Percentiles rank a stretch among this genome's conserved stretches.
phyloP scores from a whole-genome alignment of 2,329 filamentous ascomycete genomes.

The Colletotrichum magnum region DNA sequence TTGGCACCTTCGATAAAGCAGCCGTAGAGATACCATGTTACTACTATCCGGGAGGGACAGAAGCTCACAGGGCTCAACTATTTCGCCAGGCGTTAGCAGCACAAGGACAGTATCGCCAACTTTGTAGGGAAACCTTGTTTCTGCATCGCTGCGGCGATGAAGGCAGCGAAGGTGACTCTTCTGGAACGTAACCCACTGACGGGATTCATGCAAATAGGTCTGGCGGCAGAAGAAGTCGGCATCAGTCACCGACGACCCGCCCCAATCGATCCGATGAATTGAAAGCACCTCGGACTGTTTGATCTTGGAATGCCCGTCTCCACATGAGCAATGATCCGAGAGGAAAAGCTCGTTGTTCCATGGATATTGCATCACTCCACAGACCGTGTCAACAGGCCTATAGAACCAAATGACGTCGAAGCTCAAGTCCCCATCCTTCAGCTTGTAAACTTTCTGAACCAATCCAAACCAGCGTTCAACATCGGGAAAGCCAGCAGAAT shows the following conservation, averaged over 20 bases:
- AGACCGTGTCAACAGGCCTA: constrained; percentile 77
- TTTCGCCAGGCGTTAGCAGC: constrained; percentile 47
- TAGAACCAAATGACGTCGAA: constrained; percentile 84
- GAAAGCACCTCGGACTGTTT: constrained; percentile 68
- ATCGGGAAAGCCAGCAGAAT: constrained; percentile 57
- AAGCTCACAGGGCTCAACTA: constrained; percentile 75
- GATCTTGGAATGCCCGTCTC: constrained; percentile 59
- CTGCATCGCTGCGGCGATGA: constrained; percentile 55
- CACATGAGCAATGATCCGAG: constrained; percentile 82
- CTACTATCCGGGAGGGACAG: constrained; percentile 49
- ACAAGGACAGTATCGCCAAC: constrained; percentile 74
- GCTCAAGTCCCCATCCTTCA: constrained; percentile 51
- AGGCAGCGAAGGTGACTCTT: constrained; percentile 68
- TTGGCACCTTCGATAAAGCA: constrained; percentile 63
- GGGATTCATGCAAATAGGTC: constrained; percentile 73
- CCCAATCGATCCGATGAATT: constrained; percentile 72
- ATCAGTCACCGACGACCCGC: constrained; percentile 60
- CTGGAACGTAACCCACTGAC: constrained; percentile 73
- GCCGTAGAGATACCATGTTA: constrained; percentile 60
- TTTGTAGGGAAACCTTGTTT: constrained; percentile 27
- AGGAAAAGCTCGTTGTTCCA: constrained; percentile 82
- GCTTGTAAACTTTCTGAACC: constrained; percentile 69
- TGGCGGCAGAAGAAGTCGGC: constrained; percentile 78
- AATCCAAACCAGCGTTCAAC: constrained; percentile 78
- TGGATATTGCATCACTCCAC: constrained; percentile 77